Evolutionary conservation across 2,329 filamentous ascomycete genomes (phyloP).

Genomic region (Pestalotiopsis sp.): DNA sequence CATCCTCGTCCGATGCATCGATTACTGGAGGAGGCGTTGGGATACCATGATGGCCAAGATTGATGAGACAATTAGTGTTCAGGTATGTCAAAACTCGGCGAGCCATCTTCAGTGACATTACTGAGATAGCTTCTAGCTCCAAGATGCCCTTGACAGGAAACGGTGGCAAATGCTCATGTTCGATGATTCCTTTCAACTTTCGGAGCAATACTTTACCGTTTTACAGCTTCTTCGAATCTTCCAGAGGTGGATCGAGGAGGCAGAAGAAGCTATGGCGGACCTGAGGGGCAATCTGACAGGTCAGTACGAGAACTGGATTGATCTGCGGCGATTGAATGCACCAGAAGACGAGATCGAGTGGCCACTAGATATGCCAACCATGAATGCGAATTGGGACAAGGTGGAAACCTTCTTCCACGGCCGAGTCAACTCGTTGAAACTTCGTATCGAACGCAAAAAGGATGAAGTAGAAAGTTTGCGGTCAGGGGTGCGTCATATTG

Average conservation of each 20-base stretch:
- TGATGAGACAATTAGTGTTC: slow-evolving; percentile 17
- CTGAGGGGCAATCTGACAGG: slow-evolving; percentile 11
- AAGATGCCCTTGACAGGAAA: slow-evolving; percentile 15
- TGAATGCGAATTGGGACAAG: slow-evolving; percentile 10
- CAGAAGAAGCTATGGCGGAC: slow-evolving; percentile 11
- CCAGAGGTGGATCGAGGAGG: slow-evolving; percentile 18
- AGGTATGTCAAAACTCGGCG: slow-evolving; percentile 12
- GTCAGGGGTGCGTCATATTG: slow-evolving; percentile 12
- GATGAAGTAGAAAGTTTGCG: slow-evolving; percentile 19
- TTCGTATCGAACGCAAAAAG: slow-evolving; percentile 17
- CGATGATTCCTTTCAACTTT: slow-evolving; percentile 19
- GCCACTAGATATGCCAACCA: slow-evolving; percentile 9
- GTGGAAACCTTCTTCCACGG: slow-evolving; percentile 11
- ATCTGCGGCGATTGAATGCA: slow-evolving; percentile 6
- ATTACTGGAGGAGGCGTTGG: slow-evolving; percentile 17
- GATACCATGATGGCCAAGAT: slow-evolving; percentile 17
- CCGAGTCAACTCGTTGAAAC: slow-evolving; percentile 10
- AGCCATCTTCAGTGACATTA: not conserved
- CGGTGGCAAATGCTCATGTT: slow-evolving; percentile 19
- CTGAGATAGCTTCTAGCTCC: slow-evolving; percentile 1
- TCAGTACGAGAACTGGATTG: slow-evolving; percentile 13
- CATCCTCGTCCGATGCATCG: slow-evolving; percentile 9
- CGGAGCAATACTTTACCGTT: slow-evolving; percentile 20
- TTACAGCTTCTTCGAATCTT: slow-evolving; percentile 19
- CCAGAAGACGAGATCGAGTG: slow-evolving; percentile 11